Percentiles rank a stretch among this genome's conserved stretches.
Conservation (phyloP, 805 yeast species). For the Sugiyamaella marilandica region DNA sequence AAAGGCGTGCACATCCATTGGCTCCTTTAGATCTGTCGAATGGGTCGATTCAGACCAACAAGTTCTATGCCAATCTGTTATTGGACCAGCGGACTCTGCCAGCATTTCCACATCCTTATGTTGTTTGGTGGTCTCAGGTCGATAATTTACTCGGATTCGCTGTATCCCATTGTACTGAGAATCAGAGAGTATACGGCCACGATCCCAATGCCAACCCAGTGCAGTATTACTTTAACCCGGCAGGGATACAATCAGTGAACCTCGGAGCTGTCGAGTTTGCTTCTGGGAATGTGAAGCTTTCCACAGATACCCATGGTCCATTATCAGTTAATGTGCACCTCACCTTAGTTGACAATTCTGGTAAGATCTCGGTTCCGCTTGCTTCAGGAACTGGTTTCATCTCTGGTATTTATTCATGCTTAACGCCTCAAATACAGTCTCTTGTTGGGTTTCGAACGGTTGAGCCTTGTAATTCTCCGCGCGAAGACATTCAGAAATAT, state of each 20-base stretch:
- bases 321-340: conserved; percentile 46
- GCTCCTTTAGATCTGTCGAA: conserved; percentile 9
- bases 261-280: conserved; percentile 33
- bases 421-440: conserved; percentile 45
- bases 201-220: conserved; percentile 46
- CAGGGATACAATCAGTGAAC: conserved; percentile 44
- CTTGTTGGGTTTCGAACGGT: conserved; percentile 43
- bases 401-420: conserved; percentile 52
- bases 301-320: conserved; percentile 41
- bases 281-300: conserved; percentile 14
- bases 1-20: conserved; percentile 14
- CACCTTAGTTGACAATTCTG: conserved; percentile 40
- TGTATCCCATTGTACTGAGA: conserved; percentile 53
- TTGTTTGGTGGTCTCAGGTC: conserved; percentile 60
- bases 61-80: conserved; percentile 69
- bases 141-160: conserved; percentile 54
- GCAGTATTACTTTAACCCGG: conserved; percentile 46
- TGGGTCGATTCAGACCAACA: conserved; percentile 64
- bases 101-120: conserved; percentile 79
- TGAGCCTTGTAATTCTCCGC: conserved; percentile 31
- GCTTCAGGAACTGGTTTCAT: conserved; percentile 82
- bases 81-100: conserved; percentile 64
- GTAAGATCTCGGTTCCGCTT: conserved; percentile 50
- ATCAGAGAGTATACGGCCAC: conserved; percentile 67
- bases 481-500: conserved; percentile 36